These are phyloP conservation scores for Erysimum cheiranthoides DNA, from an alignment of 345 rosid species.

Conservation along the genomic window DNA sequence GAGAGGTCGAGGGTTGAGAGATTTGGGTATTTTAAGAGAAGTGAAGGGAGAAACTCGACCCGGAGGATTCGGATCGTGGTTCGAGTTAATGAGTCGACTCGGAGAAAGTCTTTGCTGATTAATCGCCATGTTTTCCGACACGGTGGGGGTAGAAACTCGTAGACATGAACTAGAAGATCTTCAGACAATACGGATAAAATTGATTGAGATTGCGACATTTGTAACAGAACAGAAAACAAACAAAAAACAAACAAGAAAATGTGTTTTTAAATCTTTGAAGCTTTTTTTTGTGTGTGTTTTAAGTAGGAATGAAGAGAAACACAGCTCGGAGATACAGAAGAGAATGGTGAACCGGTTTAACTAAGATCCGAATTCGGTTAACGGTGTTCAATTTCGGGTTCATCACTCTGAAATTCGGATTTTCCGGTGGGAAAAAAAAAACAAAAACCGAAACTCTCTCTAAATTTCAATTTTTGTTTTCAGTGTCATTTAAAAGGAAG, in stretches of 20 bases:
- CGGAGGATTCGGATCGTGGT: conserved; percentile 66
- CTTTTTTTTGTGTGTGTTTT: conserved; percentile 12
- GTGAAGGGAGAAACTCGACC: conserved; percentile 60
- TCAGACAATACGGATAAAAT: conserved; percentile 62
- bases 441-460: conserved; percentile 15
- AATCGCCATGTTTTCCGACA: conserved; percentile 79
- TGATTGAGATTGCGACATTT: conserved; percentile 48
- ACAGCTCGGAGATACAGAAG: conserved; percentile 76
- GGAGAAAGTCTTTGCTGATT: conserved; percentile 71
- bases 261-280: not conserved
- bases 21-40: conserved; percentile 57
- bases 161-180: conserved; percentile 69
- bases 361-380: conserved; percentile 46
- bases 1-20: conserved; percentile 77
- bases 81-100: conserved; percentile 67
- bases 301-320: conserved; percentile 85
- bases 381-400: conserved; percentile 46
- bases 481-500: not conserved
- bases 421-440: conserved; percentile 20
- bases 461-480: not conserved
- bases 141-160: conserved; percentile 48
- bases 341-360: conserved; percentile 56
- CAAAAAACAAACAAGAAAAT: not conserved
- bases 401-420: conserved; percentile 51
- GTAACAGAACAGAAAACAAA: not conserved